These are phyloP conservation scores for Medicago ruthenica DNA, from an alignment of 306 rosid genomes.

Conservation along the genomic window DNA sequence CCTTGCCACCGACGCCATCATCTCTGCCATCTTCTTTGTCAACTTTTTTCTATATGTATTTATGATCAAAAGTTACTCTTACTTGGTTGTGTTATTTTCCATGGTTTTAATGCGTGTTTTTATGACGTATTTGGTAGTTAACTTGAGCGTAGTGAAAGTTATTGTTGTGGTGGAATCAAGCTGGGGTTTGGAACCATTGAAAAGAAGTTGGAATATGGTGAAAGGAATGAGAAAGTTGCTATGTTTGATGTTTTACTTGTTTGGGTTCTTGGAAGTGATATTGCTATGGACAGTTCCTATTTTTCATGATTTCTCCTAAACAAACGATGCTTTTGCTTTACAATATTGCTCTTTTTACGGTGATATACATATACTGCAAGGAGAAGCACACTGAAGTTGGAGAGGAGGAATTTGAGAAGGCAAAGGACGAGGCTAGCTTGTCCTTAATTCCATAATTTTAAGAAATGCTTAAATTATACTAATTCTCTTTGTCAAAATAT, in stretches of 20 bases:
- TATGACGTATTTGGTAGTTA: neutral
- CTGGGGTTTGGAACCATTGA: constrained; percentile 18
- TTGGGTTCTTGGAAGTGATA: neutral
- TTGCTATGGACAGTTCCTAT: neutral
- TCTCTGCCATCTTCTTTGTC: constrained; percentile 9
- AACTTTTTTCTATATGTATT: neutral
- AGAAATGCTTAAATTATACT: too few species aligned
- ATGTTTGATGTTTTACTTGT: neutral
- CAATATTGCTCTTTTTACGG: neutral
- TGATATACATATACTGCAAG: constrained; percentile 17
- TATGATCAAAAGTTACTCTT: neutral
- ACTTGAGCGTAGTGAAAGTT: neutral
- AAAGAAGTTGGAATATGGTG: constrained; percentile 15
- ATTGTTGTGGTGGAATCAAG: constrained; percentile 27
- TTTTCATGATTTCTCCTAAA: neutral
- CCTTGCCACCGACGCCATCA: constrained; percentile 43
- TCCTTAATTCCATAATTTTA: neutral
- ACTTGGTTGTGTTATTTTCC: neutral
- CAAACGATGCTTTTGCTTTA: neutral
- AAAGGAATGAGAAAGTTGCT: constrained; percentile 7
- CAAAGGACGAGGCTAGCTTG: neutral
- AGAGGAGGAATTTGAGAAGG: neutral
- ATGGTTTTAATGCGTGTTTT: neutral
- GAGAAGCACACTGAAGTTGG: neutral
- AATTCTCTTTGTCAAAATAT: too few species aligned